Evolutionary conservation across 106 monocot species (phyloP), one percentile per base, ranked within the genome.

Genomic region (Apostasia shenzhenica): DNA sequence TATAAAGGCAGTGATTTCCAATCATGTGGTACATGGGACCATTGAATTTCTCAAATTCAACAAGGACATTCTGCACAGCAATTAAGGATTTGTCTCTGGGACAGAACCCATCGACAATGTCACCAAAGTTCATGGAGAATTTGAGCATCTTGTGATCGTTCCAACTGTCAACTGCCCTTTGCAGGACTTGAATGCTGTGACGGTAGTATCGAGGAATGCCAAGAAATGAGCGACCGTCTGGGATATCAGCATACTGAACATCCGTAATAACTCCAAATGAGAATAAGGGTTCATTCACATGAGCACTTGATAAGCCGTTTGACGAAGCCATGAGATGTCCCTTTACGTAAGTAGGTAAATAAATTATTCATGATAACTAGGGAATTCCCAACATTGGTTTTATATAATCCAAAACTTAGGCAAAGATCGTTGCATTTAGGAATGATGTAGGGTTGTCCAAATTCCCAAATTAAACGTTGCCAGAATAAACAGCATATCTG

Each of bases 1-100:
- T 97, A 74, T 97, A 92, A 3, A 97, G 92, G 77, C 92, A 97
- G 57, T 97, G 92, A 48, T 97, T 92, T 45, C 95, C 92, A 38
- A 97, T 83, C 77, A 97, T 89, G 79, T 97, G 95, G 63, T 87
- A 83, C 11, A 85, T 75, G 2, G 86, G 89, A 12, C 84, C 86
- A 43, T 75, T 57, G 38, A 92, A 92, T 61, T 81, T 77, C 41
- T 74, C 75, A 49, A 97, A 97, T 73, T 92, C 95, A 0, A 70
- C 45, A 7, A 97, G 47, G 42, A 92, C 75, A 44, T 75, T 84
- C 46, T 83, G 41, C 7, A 92, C 77, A 2, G 89, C 42, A 45
- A 55, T 58, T 9, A 87, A 44, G 0, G 89, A 92, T 44, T 85
- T 63, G 42, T 76, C 75, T 61, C 78, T 97, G 12, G 95, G 95